phyloP scores from a whole-genome alignment of 768 basidiomycete species.

The Pleurotus cornucopiae region DNA sequence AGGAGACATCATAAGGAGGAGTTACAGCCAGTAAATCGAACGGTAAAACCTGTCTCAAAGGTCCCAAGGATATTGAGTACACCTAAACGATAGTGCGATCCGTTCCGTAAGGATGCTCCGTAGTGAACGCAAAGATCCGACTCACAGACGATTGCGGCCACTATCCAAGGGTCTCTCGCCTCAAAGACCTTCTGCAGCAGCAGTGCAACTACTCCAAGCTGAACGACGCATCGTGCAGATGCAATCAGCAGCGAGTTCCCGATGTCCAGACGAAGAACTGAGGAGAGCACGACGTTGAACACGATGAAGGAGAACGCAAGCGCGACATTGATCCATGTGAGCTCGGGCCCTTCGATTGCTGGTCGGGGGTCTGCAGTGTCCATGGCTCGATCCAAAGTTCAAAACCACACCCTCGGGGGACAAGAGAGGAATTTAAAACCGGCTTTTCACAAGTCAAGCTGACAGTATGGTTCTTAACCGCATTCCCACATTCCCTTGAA shows the following conservation, averaged over 20 bases:
- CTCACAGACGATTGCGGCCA: conserved; percentile 70
- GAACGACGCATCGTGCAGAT: conserved; percentile 69
- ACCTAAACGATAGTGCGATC: conserved; percentile 28
- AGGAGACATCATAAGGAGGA: not conserved
- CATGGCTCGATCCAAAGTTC: not conserved
- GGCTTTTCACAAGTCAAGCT: not conserved
- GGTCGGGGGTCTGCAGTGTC: not conserved
- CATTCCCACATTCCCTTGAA: not conserved
- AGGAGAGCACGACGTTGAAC: conserved; percentile 67
- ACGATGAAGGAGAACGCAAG: conserved; percentile 74
- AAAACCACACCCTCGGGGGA: not conserved
- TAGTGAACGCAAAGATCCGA: conserved; percentile 10
- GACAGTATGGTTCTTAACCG: not conserved
- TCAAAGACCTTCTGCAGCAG: conserved; percentile 73
- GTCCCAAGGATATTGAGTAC: conserved; percentile 76
- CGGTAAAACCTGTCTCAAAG: conserved; percentile 62
- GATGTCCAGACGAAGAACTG: conserved; percentile 61
- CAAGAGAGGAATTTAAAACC: not conserved
- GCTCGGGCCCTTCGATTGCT: not conserved
- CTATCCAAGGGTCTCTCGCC: conserved; percentile 68
- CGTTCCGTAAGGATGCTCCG: too few relatives aligned
- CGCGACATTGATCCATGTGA: conserved; percentile 65
- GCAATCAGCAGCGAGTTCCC: conserved; percentile 66
- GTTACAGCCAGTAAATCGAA: not conserved
- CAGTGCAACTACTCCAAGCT: conserved; percentile 71